A percentile compares a stretch with the other conserved stretches of the same genome.
phyloP scores from a whole-genome alignment of 164 flowering plant species.

The Vitis labrusca region DNA sequence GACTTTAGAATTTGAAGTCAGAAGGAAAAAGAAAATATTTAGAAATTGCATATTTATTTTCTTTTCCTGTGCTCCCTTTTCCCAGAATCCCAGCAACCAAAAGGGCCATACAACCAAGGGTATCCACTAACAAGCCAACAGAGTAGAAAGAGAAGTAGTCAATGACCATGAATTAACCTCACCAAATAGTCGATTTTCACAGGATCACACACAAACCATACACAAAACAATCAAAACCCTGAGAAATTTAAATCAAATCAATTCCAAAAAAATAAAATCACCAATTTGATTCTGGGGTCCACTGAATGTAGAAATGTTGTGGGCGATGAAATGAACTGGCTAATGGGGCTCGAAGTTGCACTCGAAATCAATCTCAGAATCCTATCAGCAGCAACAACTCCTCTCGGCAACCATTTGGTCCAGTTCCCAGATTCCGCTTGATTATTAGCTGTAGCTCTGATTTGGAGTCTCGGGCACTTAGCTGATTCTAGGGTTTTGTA shows the following conservation, averaged over 20 bases:
- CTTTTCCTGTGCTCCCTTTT: too few species aligned
- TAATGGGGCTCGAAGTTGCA: constrained; percentile 87
- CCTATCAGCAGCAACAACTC: constrained; percentile 58
- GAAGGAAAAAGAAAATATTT: too few species aligned
- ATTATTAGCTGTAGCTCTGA: constrained; percentile 25
- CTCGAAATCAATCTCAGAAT: constrained; percentile 61
- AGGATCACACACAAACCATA: not conserved
- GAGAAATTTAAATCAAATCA: not conserved
- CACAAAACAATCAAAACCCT: not conserved
- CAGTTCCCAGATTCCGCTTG: constrained; percentile 33
- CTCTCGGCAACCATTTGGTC: constrained; percentile 53
- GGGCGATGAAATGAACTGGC: constrained; percentile 80
- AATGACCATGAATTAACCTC: too few species aligned
- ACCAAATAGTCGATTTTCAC: too few species aligned
- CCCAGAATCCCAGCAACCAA: too few species aligned
- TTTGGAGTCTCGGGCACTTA: constrained; percentile 10
- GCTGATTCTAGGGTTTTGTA: constrained; percentile 8
- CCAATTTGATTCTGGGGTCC: constrained; percentile 93
- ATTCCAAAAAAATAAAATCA: constrained; percentile 15
- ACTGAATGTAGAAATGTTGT: constrained; percentile 83
- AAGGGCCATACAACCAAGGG: too few species aligned
- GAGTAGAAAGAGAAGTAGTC: too few species aligned
- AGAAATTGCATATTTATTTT: too few species aligned
- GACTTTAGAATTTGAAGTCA: too few species aligned
- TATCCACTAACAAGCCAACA: too few species aligned